phyloP scores from a whole-genome alignment of 495 filamentous ascomycete species.

The Neurospora sp. region DNA sequence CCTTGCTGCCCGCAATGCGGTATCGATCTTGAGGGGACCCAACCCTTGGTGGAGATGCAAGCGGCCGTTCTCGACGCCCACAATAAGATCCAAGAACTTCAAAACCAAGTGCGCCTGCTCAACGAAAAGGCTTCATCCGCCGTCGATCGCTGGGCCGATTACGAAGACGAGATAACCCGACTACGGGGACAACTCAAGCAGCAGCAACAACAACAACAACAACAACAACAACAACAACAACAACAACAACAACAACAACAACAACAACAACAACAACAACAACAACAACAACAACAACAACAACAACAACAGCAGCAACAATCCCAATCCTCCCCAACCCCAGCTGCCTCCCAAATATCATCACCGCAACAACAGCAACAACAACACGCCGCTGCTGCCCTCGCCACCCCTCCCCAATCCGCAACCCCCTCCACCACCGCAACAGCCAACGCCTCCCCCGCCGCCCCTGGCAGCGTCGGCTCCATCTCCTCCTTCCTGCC shows the following conservation, averaged over 20 bases:
- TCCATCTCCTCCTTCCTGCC: constrained; percentile 30
- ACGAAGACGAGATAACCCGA: constrained; percentile 78
- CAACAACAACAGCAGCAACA: background rate
- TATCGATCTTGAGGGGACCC: constrained; percentile 22
- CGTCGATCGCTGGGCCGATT: constrained; percentile 78
- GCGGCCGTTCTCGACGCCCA: constrained; percentile 47
- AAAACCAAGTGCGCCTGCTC: constrained; percentile 64
- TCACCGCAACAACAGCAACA: constrained; percentile 4
- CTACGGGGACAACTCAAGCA: constrained; percentile 42
- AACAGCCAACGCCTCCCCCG: constrained; percentile 1
- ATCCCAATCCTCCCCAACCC: constrained; percentile 1
- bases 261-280: constrained; percentile 1
- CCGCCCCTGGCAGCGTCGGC: background rate
- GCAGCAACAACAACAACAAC: background rate
- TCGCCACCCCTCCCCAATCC: constrained; percentile 15
- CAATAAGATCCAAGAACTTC: constrained; percentile 65
- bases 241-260: background rate
- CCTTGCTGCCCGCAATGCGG: constrained; percentile 31
- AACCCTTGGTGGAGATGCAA: constrained; percentile 34
- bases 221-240: background rate
- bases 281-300: background rate
- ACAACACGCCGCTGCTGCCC: constrained; percentile 7
- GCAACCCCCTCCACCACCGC: constrained; percentile 15
- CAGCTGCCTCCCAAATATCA: constrained; percentile 19
- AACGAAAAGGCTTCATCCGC: constrained; percentile 69